A percentile compares a stretch with the other conserved stretches of the same genome.
Evolutionary conservation across 805 yeast genomes (phyloP).

Genomic region (Pichia ethanolica): DNA sequence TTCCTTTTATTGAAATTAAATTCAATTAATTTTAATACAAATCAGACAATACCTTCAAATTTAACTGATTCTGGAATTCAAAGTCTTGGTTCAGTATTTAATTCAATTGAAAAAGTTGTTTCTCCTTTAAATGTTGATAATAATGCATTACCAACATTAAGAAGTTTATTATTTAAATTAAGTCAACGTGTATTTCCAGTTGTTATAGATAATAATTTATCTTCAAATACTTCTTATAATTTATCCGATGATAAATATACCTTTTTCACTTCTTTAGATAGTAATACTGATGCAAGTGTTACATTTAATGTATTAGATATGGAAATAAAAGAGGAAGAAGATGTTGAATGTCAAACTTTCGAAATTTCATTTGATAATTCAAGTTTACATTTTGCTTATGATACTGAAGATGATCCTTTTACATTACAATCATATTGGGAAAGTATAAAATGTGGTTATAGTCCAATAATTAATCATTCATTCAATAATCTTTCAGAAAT

Average conservation of each 20-base stretch:
- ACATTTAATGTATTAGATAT: background rate
- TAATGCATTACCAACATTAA: constrained; percentile 4
- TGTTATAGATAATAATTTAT: constrained; percentile 25
- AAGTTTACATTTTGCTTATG: constrained; percentile 26
- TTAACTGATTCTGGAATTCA: constrained; percentile 8
- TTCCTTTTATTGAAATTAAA: constrained; percentile 33
- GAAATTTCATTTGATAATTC: background rate
- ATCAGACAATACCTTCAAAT: constrained; percentile 1
- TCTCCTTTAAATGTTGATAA: constrained; percentile 4
- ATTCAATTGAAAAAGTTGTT: background rate
- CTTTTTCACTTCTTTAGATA: constrained; percentile 4
- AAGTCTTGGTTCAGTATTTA: constrained; percentile 5
- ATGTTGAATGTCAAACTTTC: background rate
- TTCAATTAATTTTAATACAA: constrained; percentile 6
- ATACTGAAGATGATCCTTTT: constrained; percentile 32
- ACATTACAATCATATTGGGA: constrained; percentile 30
- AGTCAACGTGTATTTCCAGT: constrained; percentile 32
- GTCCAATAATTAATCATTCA: constrained; percentile 52
- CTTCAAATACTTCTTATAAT: constrained; percentile 26
- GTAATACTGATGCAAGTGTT: too few species aligned
- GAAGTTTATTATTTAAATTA: constrained; percentile 28
- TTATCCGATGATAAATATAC: constrained; percentile 7
- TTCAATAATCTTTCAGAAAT: constrained; percentile 23
- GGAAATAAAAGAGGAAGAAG: background rate
- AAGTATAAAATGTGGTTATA: constrained; percentile 49